Percentiles rank a stretch among this genome's conserved stretches.
phyloP scores from a whole-genome alignment of 1,139 yeast species.

The Pichia norvegensis region DNA sequence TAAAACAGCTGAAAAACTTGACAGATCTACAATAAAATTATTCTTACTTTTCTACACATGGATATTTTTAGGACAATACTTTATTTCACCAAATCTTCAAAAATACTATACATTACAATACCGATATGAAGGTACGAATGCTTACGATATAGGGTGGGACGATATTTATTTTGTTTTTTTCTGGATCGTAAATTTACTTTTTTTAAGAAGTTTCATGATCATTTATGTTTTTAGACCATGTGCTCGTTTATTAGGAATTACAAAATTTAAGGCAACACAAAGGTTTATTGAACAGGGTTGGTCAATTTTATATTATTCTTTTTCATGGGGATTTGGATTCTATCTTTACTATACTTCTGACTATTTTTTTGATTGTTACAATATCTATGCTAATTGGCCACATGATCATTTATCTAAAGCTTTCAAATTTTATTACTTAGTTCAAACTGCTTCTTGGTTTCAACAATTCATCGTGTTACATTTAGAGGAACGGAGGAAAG shows the following conservation, averaged over 20 bases:
- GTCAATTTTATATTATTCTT: conserved; percentile 55
- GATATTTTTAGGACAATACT: conserved; percentile 13
- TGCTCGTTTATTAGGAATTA: conserved; percentile 44
- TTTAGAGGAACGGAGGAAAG: conserved; percentile 74
- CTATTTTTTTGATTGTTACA: conserved; percentile 52
- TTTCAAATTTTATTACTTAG: conserved; percentile 66
- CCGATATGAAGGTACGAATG: conserved; percentile 26
- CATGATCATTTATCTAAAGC: conserved; percentile 42
- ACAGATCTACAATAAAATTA: conserved; percentile 17
- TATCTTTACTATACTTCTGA: conserved; percentile 50
- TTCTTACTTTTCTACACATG: conserved; percentile 12
- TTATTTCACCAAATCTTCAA: conserved; percentile 11
- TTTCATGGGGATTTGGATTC: conserved; percentile 52
- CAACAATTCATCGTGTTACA: conserved; percentile 73
- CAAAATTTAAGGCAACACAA: conserved; percentile 42
- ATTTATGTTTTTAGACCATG: conserved; percentile 50
- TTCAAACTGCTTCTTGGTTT: conserved; percentile 70
- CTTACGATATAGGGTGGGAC: conserved; percentile 48
- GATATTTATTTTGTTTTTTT: conserved; percentile 50
- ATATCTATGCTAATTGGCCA: conserved; percentile 72
- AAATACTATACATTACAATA: conserved; percentile 49
- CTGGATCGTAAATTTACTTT: conserved; percentile 50
- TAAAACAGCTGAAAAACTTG: conserved; percentile 15
- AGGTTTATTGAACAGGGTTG: conserved; percentile 88
- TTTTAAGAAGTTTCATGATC: conserved; percentile 56